phyloP scores from a whole-genome alignment of 2,329 filamentous ascomycete species.

The Cladosporium sphaerospermum region DNA sequence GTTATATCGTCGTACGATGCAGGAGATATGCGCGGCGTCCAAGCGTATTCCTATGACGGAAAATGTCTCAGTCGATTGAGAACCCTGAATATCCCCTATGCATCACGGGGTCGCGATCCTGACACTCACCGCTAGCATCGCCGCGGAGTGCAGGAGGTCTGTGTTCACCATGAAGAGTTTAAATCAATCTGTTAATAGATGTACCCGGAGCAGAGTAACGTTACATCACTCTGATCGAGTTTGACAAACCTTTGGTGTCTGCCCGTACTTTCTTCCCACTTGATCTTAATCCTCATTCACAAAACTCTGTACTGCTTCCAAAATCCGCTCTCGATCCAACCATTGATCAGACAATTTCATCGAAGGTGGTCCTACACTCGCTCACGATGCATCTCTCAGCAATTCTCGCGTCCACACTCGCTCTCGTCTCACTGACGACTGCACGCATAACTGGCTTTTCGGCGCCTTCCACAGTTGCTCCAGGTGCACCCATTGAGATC shows the following conservation, averaged over 20 bases:
- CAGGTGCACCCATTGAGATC: constrained; percentile 34
- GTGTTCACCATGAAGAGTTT: not conserved
- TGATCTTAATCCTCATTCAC: no score
- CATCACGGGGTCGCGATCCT: not conserved
- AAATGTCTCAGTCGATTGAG: not conserved
- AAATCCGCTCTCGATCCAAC: no score
- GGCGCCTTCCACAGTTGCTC: constrained; percentile 36
- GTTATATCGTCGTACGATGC: no score
- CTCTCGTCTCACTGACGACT: constrained; percentile 20
- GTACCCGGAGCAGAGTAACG: not conserved
- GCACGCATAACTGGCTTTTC: constrained; percentile 42
- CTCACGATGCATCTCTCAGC: not conserved
- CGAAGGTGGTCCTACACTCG: no score
- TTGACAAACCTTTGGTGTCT: no score
- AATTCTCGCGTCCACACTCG: constrained; percentile 8
- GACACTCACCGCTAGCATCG: constrained; percentile 1
- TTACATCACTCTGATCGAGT: constrained; percentile 2
- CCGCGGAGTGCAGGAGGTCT: not conserved
- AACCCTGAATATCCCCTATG: not conserved
- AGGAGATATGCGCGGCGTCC: not conserved
- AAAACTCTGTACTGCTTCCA: no score
- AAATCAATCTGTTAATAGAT: constrained; percentile 2
- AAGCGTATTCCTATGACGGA: not conserved
- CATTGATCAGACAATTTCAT: no score
- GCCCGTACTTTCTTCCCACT: no score